Evolutionary conservation across 768 basidiomycete genomes (phyloP).

Genomic region (Austroboletus eburneus): DNA sequence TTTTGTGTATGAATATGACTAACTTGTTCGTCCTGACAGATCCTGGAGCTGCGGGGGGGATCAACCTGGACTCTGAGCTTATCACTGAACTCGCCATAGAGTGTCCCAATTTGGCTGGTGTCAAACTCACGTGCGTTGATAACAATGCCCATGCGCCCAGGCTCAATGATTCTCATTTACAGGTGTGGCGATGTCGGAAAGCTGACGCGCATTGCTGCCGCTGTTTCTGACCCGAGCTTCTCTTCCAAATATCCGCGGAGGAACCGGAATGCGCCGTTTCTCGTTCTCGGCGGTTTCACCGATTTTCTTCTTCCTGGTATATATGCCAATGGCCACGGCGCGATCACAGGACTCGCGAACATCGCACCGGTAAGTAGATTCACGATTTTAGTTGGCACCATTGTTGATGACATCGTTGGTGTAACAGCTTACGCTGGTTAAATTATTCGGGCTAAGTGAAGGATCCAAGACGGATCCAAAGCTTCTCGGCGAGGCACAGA

Average conservation of each 20-base stretch:
- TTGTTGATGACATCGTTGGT: background rate
- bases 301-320: slow-evolving; percentile 78
- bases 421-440: slow-evolving; percentile 51
- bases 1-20: background rate
- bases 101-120: slow-evolving; percentile 75
- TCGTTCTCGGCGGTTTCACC: slow-evolving; percentile 80
- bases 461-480: slow-evolving; percentile 51
- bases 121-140: slow-evolving; percentile 78
- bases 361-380: slow-evolving; percentile 59
- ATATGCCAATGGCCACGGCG: slow-evolving; percentile 76
- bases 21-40: slow-evolving; percentile 38
- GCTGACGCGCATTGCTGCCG: slow-evolving; percentile 75
- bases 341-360: slow-evolving; percentile 88
- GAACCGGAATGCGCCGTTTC: slow-evolving; percentile 62
- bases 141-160: background rate
- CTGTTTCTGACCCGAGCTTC: slow-evolving; percentile 57
- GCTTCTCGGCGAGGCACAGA: slow-evolving; percentile 63
- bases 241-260: slow-evolving; percentile 59
- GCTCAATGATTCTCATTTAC: slow-evolving; percentile 10
- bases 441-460: slow-evolving; percentile 60
- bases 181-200: slow-evolving; percentile 93
- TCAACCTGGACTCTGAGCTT: slow-evolving; percentile 87
- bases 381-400: background rate
- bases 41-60: slow-evolving; percentile 83
- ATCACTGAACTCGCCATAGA: slow-evolving; percentile 75